Conservation (phyloP, 129 eudicot species). For the Heracleum sosnowskyi region DNA sequence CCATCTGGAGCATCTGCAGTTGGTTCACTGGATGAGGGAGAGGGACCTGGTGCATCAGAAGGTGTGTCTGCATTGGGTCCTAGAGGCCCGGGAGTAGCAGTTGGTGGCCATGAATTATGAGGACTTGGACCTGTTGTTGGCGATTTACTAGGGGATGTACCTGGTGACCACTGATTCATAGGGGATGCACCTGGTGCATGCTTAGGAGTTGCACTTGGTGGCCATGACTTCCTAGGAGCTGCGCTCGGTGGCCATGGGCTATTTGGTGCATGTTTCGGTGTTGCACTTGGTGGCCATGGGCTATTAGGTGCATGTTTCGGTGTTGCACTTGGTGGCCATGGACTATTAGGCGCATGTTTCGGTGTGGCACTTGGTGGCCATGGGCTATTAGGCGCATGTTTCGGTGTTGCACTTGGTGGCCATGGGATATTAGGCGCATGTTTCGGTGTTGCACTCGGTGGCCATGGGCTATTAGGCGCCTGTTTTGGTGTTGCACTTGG, state of each 20-base stretch:
- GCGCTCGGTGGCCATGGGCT: neutral
- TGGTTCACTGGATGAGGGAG: constrained; percentile 3
- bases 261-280: neutral
- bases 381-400: neutral
- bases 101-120: constrained; percentile 3
- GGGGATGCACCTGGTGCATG: constrained; percentile 12
- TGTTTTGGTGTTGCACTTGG: too few relatives aligned
- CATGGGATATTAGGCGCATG: neutral
- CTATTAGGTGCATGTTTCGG: neutral
- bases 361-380: neutral
- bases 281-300: neutral
- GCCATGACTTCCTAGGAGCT: neutral
- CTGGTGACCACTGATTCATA: constrained; percentile 2
- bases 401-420: neutral
- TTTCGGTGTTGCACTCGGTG: neutral
- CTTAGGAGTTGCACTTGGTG: neutral
- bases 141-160: constrained; percentile 10
- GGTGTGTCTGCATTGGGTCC: constrained; percentile 12
- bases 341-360: neutral
- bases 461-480: neutral
- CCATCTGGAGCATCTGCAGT: neutral
- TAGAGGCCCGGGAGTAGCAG: neutral
- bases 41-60: constrained; percentile 7
- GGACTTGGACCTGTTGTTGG: neutral
- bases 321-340: neutral